Base-by-base conservation (phyloP, 495 filamentous ascomycete genomes). In the Saxophila tyrrhenica region DNA sequence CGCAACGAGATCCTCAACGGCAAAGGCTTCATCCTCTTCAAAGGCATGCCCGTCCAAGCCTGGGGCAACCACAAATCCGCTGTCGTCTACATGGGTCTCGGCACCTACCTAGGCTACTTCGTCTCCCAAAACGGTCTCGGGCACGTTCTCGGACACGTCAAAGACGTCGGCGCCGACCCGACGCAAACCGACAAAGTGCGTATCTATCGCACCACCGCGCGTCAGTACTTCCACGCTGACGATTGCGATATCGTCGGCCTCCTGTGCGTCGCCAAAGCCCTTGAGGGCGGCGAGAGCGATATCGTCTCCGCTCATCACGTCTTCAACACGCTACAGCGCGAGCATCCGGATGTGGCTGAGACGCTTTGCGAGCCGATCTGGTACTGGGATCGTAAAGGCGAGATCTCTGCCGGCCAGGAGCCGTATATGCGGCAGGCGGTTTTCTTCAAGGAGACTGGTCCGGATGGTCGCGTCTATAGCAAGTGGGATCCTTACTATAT, bases 321-420 rank as follows among this genome's bases (percentile, higher is more conserved):
- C 55, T 95, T 83, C 77, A 94, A 94, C 67, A 74, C 73, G 15
- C 75, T 95, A 9, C 82, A 86, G 66, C 60, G 58, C 13, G 82
- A 90, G 66, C 80, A 83, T 2, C 89, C 88, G 0, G 88, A 92
- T 59, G 83, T 94, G 9, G 78, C 85, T 0, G 78, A 83, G 68
- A 79, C 79, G 25, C 72, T 95, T 47, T 83, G 84, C 1, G 67
- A 81, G 55, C 87, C 89, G 0, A 81, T 85, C 60, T 95, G 89
- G 89, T 92, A 94, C 70, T 92, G 94, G 63, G 89, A 94, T 67
- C 86, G 89, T 53, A 95, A 95, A 69, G 89, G 89, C 44, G 89
- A 94, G 72, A 80, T 77, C 3, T 81, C 76, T 20, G 72, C 74
- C 38, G 87, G 85, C 29, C 74, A 94, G 69, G 79, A 88, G 38